Evolutionary conservation across 2,329 filamentous ascomycete genomes (phyloP), one percentile per base, ranked within the genome.

Genomic region (Colletotrichum theobromicola): DNA sequence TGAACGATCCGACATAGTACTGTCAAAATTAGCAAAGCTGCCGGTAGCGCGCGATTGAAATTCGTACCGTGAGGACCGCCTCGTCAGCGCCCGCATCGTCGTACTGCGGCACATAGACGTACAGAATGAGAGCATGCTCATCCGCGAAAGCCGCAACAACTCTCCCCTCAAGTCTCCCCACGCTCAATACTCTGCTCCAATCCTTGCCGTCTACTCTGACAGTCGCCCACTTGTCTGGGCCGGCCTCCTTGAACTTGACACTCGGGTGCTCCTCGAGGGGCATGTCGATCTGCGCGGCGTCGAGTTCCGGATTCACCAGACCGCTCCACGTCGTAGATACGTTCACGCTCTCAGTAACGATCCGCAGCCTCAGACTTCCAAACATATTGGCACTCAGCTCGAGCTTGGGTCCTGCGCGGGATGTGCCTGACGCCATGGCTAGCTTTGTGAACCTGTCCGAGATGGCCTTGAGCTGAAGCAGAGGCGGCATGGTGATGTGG

Each of bases 341-440:
- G 75, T 93, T 93, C 79, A 98, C 91, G 9, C 94, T 91, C 82
- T 98, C 96, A 2, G 95, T 97, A 42, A 90, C 89, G 75, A 98
- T 93, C 13, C 94, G 92, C 76, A 99, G 88, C 61, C 92, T 92
- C 72, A 99, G 86, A 72, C 92, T 93, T 24, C 97, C 97, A 83
- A 98, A 94, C 95, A 98, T 98, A 83, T 98, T 99, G 34, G 96
- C 97, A 68, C 93, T 93, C 57, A 98, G 86, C 82, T 98, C 95
- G 4, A 99, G 87, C 79, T 95, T 94, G 0, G 95, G 91, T 58
- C 70, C 69, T 15, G 71, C 60, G 32, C 72, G 72, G 28, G 72
- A 57, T 15, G 67, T 84, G 37, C 87, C 83, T 5, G 80, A 78
- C n/a, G 82, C 86, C 63, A 90, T 85, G 5, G 94, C 95, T 4